phyloP scores from a whole-genome alignment of 805 yeast genomes.

The Hagleromyces aurorensis region DNA sequence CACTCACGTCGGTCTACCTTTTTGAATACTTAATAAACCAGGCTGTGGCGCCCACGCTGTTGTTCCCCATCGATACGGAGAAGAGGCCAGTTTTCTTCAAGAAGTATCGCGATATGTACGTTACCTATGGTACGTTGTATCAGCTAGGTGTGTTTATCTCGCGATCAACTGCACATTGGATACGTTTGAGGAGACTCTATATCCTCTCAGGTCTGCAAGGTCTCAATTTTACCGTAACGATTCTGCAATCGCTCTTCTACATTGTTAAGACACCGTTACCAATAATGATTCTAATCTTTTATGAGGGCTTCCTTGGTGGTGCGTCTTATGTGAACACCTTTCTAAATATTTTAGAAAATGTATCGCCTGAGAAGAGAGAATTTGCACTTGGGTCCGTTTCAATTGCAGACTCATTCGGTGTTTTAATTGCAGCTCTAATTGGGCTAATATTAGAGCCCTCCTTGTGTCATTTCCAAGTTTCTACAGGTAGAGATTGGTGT shows the following conservation, averaged over 20 bases:
- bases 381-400: conserved; percentile 80
- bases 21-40: conserved; percentile 88
- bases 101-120: conserved; percentile 77
- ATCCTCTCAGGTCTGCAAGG: conserved; percentile 59
- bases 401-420: conserved; percentile 77
- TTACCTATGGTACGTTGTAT: conserved; percentile 80
- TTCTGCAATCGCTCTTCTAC: conserved; percentile 57
- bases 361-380: conserved; percentile 48
- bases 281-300: conserved; percentile 57
- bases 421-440: conserved; percentile 69
- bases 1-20: conserved; percentile 73
- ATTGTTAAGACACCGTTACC: conserved; percentile 53
- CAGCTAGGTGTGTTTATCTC: conserved; percentile 92
- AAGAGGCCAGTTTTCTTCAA: conserved; percentile 48
- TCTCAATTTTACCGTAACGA: conserved; percentile 48
- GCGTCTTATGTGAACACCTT: conserved; percentile 86
- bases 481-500: conserved; percentile 77
- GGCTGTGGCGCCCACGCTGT: conserved; percentile 80
- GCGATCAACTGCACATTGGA: conserved; percentile 66
- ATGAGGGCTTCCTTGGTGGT: conserved; percentile 90
- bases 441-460: conserved; percentile 68
- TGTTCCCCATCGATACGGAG: conserved; percentile 57
- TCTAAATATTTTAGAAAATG: conserved; percentile 59
- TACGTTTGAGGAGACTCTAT: conserved; percentile 53
- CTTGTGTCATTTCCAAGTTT: conserved; percentile 64